Evolutionary conservation across 441 rosid genomes (phyloP), one percentile per base, ranked within the genome.

Genomic region (Hypseocharis bilobata): DNA sequence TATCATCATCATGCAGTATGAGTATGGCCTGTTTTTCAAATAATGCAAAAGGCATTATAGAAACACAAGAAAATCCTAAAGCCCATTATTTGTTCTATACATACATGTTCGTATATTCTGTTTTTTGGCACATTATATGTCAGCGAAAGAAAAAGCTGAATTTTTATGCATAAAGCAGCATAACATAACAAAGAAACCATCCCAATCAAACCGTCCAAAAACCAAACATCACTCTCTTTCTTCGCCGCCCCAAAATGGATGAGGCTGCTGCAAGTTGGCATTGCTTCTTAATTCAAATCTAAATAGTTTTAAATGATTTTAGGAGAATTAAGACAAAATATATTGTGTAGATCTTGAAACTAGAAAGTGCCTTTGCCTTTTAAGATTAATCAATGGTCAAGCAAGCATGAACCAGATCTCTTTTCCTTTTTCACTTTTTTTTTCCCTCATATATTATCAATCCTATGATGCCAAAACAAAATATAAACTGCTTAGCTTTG

Each of bases 171-270:
- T 57, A 69, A 65, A 67, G 47, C 38, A 2, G 65, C 59, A 62
- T 57, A 56, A 62, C 63, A 62, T 29, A 54, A 16, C 26, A 64
- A 32, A 47, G 54, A 57, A 52, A 40, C 32, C 36, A 60, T 65
- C 65, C 54, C 54, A 51, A 77, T 75, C 78, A 74, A 71, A 74
- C 83, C 76, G 78, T 42, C 84, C 75, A 70, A 66, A 57, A 62
- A 52, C 57, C 58, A 66, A 45, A 54, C 4, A n/a, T 26, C 29
- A 5, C 63, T 78, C 81, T 72, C 80, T 27, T 65, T 44, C 52
- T 34, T 56, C 29, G 81, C 87, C 84, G 81, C 78, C 83, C 73
- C 77, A 27, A 8, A 47, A 62, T 61, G 60, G 51, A 60, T 70
- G 57, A 51, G 3, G 47, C 57, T 2, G 57, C 57, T 51, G 57